Conservation (phyloP, 495 filamentous ascomycete species). For the Aspergillus campestris region DNA sequence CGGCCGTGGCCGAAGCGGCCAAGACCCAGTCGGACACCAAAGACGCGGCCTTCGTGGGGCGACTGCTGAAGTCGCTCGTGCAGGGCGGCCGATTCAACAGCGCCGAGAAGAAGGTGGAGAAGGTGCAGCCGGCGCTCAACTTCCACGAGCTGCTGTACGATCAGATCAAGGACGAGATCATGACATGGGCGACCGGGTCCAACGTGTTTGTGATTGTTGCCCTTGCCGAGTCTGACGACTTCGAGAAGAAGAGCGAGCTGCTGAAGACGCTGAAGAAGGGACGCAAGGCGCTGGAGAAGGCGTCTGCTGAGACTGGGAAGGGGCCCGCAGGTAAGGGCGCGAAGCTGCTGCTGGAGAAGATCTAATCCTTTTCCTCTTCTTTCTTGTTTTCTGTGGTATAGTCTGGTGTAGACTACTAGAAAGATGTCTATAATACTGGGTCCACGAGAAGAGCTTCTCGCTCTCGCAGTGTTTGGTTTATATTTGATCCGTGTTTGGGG, state of each 20-base stretch:
- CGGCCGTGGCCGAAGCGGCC: constrained; percentile 62
- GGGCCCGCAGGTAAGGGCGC: constrained; percentile 35
- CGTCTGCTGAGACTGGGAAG: constrained; percentile 30
- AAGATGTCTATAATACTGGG: constrained; percentile 4
- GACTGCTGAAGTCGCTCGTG: constrained; percentile 83
- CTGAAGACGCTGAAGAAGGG: constrained; percentile 53
- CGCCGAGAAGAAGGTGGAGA: constrained; percentile 55
- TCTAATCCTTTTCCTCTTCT: constrained; percentile 7
- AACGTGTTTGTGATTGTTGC: constrained; percentile 76
- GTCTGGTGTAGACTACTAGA: too few species aligned
- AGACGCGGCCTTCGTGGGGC: constrained; percentile 58
- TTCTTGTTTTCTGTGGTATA: not conserved
- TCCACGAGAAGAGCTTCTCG: not conserved
- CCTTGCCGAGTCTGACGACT: constrained; percentile 71
- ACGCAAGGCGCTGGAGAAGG: constrained; percentile 44
- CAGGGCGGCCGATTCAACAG: constrained; percentile 77
- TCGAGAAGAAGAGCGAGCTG: constrained; percentile 56
- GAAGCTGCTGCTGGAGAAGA: constrained; percentile 38
- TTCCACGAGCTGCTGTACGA: constrained; percentile 75
- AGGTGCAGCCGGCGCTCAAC: constrained; percentile 63
- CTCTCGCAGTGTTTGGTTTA: not conserved
- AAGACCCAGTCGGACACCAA: constrained; percentile 50
- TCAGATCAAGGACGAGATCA: constrained; percentile 60
- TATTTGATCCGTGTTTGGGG: constrained; percentile 1
- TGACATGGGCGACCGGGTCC: constrained; percentile 79